Percentiles rank a stretch among this genome's conserved stretches.
Evolutionary conservation across 768 basidiomycete genomes (phyloP).

Genomic region (Lanmaoa pseudosensibilis): DNA sequence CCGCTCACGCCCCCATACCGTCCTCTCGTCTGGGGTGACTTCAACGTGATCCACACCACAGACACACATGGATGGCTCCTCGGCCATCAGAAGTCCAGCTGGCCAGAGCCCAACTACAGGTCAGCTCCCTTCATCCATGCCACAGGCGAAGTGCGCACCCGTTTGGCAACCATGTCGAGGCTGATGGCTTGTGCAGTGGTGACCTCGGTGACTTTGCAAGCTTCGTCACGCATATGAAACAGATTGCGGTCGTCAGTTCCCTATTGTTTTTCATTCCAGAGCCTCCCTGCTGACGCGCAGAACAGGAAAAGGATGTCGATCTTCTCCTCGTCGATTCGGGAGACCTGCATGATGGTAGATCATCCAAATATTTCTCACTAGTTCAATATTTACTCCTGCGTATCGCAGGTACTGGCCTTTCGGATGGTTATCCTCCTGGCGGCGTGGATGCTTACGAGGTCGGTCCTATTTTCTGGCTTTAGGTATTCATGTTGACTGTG

Average conservation of each 20-base stretch:
- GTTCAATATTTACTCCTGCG: neutral
- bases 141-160: neutral
- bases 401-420: slow-evolving; percentile 67
- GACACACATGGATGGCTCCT: slow-evolving; percentile 83
- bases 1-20: slow-evolving; percentile 58
- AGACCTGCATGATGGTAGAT: slow-evolving; percentile 67
- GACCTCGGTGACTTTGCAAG: slow-evolving; percentile 83
- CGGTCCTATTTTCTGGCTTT: slow-evolving; percentile 12
- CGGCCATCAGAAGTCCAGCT: slow-evolving; percentile 74
- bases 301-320: slow-evolving; percentile 70
- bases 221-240: slow-evolving; percentile 84
- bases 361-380: neutral
- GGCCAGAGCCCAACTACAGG: slow-evolving; percentile 78
- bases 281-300: neutral
- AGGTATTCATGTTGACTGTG: neutral
- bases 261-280: neutral
- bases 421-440: slow-evolving; percentile 71
- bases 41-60: slow-evolving; percentile 86
- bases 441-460: slow-evolving; percentile 72
- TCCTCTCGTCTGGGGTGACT: slow-evolving; percentile 81
- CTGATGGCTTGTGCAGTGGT: slow-evolving; percentile 35
- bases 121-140: slow-evolving; percentile 22
- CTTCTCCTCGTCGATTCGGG: slow-evolving; percentile 81
- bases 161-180: neutral
- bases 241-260: slow-evolving; percentile 54